phyloP scores from a whole-genome alignment of 2,329 filamentous ascomycete genomes.

The Colletotrichum nymphaeae region DNA sequence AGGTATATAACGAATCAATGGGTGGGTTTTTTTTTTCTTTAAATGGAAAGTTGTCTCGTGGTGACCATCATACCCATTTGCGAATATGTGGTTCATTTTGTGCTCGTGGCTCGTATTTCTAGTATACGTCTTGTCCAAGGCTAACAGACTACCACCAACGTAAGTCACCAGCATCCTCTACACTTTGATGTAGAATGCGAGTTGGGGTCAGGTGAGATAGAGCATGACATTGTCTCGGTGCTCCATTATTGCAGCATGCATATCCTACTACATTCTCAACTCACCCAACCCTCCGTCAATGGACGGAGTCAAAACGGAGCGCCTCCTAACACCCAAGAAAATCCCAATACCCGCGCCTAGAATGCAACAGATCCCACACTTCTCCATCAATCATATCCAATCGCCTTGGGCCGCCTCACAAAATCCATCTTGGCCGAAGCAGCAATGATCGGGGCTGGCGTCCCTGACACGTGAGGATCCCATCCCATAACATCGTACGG shows the following conservation, averaged over 20 bases:
- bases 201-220: too few species aligned
- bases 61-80: background rate
- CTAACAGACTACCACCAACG: background rate
- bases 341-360: background rate
- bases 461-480: constrained; percentile 37
- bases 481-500: constrained; percentile 55
- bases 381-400: background rate
- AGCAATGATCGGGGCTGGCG: background rate
- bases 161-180: background rate
- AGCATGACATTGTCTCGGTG: background rate
- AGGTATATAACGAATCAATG: background rate
- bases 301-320: background rate
- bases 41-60: background rate
- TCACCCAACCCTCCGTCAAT: background rate
- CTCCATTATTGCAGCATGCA: background rate
- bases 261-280: background rate
- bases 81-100: background rate
- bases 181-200: background rate
- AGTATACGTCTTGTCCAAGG: background rate
- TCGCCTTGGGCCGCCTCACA: background rate
- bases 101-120: background rate
- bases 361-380: background rate
- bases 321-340: background rate
- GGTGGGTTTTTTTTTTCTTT: too few species aligned
- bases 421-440: background rate